Evolutionary conservation across 2,329 filamentous ascomycete species (phyloP).

Genomic region (Daldinia eschscholtzii): DNA sequence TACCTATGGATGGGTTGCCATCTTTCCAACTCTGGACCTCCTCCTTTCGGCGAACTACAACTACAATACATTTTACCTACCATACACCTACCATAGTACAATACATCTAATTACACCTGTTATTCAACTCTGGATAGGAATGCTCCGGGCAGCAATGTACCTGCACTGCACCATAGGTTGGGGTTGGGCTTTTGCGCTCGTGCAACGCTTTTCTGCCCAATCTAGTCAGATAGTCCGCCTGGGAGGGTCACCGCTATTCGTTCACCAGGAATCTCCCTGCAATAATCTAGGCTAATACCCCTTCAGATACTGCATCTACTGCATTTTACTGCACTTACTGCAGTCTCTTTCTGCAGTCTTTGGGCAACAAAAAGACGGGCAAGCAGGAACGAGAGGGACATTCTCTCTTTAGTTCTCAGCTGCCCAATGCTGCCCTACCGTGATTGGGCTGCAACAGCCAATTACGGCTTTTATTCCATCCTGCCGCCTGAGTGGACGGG

Average conservation of each 20-base stretch:
- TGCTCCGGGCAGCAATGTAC: constrained; percentile 44
- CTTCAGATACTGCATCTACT: constrained; percentile 26
- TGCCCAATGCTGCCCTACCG: constrained; percentile 48
- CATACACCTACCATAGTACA: constrained; percentile 16
- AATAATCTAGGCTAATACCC: constrained; percentile 47
- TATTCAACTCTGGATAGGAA: constrained; percentile 31
- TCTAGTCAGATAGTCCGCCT: constrained; percentile 47
- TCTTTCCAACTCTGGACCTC: constrained; percentile 27
- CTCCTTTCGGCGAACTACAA: constrained; percentile 31
- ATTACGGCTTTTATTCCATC: constrained; percentile 34
- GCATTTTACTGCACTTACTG: neutral
- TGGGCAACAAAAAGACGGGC: constrained; percentile 42
- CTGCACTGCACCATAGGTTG: constrained; percentile 31
- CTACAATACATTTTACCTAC: too few relatives aligned
- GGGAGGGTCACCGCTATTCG: constrained; percentile 50
- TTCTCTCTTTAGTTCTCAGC: constrained; percentile 32
- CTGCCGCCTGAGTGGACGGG: constrained; percentile 28
- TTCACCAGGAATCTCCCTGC: constrained; percentile 47
- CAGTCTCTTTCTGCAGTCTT: constrained; percentile 21
- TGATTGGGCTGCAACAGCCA: constrained; percentile 42
- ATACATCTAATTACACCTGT: neutral
- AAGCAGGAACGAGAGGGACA: constrained; percentile 30
- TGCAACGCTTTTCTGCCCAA: constrained; percentile 51
- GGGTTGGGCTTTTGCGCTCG: constrained; percentile 45
- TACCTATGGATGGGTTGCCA: constrained; percentile 15